A percentile compares a stretch with the other conserved stretches of the same genome.
phyloP scores from a whole-genome alignment of 2,329 filamentous ascomycete species.

The Diaporthe ilicicola region DNA sequence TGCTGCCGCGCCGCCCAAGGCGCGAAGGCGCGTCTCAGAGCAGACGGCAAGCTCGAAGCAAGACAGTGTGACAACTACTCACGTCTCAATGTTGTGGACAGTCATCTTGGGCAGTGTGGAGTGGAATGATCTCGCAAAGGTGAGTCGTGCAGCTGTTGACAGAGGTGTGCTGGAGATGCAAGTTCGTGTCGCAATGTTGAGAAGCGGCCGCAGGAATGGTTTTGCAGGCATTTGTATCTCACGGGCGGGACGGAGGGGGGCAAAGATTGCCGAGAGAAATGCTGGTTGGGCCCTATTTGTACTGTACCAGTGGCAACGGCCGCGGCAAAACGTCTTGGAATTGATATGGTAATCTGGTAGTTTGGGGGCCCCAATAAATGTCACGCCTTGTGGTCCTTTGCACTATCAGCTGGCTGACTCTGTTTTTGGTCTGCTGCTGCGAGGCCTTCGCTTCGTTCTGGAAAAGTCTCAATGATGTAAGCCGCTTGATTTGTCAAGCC shows the following conservation, averaged over 20 bases:
- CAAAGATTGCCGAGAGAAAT: conserved; percentile 8
- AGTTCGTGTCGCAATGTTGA: conserved; percentile 32
- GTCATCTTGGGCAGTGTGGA: conserved; percentile 52
- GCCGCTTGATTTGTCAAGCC: conserved; percentile 33
- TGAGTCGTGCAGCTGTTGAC: conserved; percentile 32
- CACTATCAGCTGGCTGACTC: neutral
- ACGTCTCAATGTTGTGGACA: conserved; percentile 51
- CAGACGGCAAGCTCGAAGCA: neutral
- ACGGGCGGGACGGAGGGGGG: neutral
- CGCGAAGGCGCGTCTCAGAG: neutral
- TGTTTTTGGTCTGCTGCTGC: neutral
- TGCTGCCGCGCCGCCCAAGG: neutral
- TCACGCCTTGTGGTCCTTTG: neutral
- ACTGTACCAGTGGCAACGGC: conserved; percentile 1
- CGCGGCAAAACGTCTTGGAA: neutral
- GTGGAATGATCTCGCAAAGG: conserved; percentile 46
- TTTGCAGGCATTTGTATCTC: conserved; percentile 30
- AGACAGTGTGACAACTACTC: conserved; percentile 36
- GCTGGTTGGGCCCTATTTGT: conserved; percentile 26
- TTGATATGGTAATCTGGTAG: conserved; percentile 14
- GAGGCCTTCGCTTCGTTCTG: neutral
- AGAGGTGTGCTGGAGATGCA: conserved; percentile 21
- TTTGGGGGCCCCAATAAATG: neutral
- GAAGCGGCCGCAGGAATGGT: conserved; percentile 29
- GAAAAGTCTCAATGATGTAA: conserved; percentile 31